Evolutionary conservation across 345 rosid genomes (phyloP).

Genomic region (Brassica carinata): DNA sequence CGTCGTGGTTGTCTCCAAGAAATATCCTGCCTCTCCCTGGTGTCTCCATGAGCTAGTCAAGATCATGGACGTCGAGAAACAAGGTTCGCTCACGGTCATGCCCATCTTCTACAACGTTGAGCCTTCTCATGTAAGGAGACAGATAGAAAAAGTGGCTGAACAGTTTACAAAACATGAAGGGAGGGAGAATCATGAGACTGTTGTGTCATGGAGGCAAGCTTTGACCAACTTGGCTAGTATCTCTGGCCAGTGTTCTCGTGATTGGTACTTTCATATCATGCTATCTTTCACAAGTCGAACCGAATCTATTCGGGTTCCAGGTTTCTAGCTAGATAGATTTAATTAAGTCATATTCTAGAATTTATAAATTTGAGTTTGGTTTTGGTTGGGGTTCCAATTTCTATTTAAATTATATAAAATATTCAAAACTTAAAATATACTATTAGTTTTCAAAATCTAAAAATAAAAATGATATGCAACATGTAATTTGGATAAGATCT

Average conservation of each 20-base stretch:
- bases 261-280: conserved; percentile 6
- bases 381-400: not conserved
- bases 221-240: conserved; percentile 2
- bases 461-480: not conserved
- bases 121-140: conserved; percentile 24
- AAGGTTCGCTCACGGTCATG: conserved; percentile 5
- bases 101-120: conserved; percentile 33
- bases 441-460: not conserved
- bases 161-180: conserved; percentile 24
- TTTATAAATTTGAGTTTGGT: not conserved
- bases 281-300: not conserved
- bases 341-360: not conserved
- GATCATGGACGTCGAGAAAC: conserved; percentile 17
- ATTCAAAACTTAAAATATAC: not conserved
- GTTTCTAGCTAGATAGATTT: not conserved
- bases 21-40: conserved; percentile 24
- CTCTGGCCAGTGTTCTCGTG: conserved; percentile 8
- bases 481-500: not conserved
- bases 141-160: conserved; percentile 14
- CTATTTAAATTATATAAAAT: not conserved
- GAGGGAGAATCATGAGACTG: conserved; percentile 3
- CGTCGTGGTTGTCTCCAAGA: conserved; percentile 13
- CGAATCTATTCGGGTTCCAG: not conserved
- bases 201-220: conserved; percentile 10
- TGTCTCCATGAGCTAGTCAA: conserved; percentile 29